Percentiles rank a stretch among this genome's conserved stretches.
Evolutionary conservation across 148 eudicot genomes (phyloP).

Genomic region (Polygonum aviculare): DNA sequence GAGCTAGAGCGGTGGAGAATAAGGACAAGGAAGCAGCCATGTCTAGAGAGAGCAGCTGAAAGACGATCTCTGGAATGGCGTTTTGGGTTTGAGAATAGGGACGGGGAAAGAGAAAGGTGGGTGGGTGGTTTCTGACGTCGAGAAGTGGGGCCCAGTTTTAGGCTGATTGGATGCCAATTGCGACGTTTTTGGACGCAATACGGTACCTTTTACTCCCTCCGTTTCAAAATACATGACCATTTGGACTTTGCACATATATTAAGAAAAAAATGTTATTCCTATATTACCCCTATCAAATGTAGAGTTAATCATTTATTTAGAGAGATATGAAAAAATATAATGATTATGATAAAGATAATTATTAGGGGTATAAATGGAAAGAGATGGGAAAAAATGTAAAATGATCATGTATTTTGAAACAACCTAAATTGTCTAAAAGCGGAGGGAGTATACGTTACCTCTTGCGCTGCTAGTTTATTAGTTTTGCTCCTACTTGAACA

Average conservation of each 20-base stretch:
- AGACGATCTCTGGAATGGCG: neutral
- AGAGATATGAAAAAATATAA: no score
- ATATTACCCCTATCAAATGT: no score
- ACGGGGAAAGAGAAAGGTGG: neutral
- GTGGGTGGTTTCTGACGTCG: neutral
- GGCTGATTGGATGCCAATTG: neutral
- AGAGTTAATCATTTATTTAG: no score
- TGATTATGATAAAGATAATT: no score
- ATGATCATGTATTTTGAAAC: no score
- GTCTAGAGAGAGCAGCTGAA: neutral
- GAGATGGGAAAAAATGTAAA: no score
- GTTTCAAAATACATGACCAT: no score
- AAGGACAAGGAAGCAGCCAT: neutral
- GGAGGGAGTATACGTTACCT: neutral
- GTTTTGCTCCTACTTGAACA: neutral
- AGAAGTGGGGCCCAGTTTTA: neutral
- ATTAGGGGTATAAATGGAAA: no score
- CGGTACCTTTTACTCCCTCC: no score
- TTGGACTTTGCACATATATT: no score
- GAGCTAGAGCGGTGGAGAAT: neutral
- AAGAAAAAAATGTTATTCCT: no score
- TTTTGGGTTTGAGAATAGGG: neutral
- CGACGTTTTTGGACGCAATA: neutral
- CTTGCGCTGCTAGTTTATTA: neutral
- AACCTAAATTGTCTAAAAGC: no score